These are phyloP conservation scores for Austroboletus niveus DNA, from an alignment of 1,284 basidiomycete species.

Conservation along the genomic window DNA sequence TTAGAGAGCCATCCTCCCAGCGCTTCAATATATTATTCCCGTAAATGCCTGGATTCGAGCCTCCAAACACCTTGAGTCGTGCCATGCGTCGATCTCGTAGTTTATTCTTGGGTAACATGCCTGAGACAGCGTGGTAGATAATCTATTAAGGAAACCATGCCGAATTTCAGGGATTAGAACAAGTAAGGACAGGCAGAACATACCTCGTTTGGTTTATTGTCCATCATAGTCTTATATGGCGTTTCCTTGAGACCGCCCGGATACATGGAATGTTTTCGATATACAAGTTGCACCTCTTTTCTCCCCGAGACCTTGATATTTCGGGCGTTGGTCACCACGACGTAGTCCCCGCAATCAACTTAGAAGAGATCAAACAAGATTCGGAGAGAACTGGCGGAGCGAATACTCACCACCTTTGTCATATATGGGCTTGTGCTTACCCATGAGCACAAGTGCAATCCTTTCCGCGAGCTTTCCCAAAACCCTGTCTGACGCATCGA, in stretches of 20 bases:
- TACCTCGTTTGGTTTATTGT: conserved; percentile 89
- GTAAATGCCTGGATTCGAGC: conserved; percentile 66
- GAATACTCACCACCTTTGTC: conserved; percentile 78
- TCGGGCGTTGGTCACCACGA: conserved; percentile 90
- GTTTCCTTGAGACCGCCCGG: conserved; percentile 94
- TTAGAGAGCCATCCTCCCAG: conserved; percentile 73
- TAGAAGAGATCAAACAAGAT: neutral
- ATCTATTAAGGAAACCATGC: conserved; percentile 54
- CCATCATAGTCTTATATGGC: conserved; percentile 79
- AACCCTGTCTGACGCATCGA: conserved; percentile 86
- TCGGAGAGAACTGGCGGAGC: neutral
- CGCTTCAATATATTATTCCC: conserved; percentile 67
- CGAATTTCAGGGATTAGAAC: neutral
- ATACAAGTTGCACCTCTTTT: conserved; percentile 87
- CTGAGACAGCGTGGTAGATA: conserved; percentile 91
- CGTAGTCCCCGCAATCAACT: conserved; percentile 98
- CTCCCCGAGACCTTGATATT: conserved; percentile 87
- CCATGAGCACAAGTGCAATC: conserved; percentile 95
- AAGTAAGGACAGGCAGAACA: conserved; percentile 29
- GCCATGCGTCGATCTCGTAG: conserved; percentile 83
- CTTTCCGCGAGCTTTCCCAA: conserved; percentile 92
- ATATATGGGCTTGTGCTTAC: conserved; percentile 98
- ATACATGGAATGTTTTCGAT: conserved; percentile 89
- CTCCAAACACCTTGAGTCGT: conserved; percentile 83
- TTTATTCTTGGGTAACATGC: conserved; percentile 97